Conservation (phyloP, 441 rosid species). For the Populus hybrid region DNA sequence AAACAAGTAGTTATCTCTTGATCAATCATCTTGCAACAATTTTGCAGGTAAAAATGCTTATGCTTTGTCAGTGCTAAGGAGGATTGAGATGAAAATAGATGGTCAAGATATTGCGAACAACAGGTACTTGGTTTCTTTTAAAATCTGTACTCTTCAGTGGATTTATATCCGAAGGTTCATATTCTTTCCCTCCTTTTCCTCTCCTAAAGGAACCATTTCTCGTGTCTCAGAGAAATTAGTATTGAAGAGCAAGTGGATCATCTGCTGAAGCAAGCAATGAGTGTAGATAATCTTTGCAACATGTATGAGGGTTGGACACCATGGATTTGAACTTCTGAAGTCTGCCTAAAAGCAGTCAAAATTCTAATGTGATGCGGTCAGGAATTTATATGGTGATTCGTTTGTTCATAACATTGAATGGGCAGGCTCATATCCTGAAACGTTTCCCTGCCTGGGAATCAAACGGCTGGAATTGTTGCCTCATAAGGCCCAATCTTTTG, state of each 20-base stretch:
- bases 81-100: constrained; percentile 85
- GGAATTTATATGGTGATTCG: constrained; percentile 9
- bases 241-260: constrained; percentile 84
- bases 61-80: constrained; percentile 82
- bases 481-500: neutral
- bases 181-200: neutral
- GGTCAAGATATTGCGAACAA: constrained; percentile 69
- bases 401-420: constrained; percentile 9
- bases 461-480: constrained; percentile 5
- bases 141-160: constrained; percentile 5
- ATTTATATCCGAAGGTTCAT: neutral
- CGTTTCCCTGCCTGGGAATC: neutral
- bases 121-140: constrained; percentile 41
- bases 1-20: neutral
- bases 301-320: constrained; percentile 99
- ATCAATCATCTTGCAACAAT: constrained; percentile 5
- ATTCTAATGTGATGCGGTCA: constrained; percentile 4
- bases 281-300: constrained; percentile 92
- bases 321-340: constrained; percentile 62
- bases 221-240: constrained; percentile 55
- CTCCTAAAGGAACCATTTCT: neutral
- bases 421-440: constrained; percentile 11
- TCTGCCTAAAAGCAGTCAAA: constrained; percentile 13
- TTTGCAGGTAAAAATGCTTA: constrained; percentile 81
- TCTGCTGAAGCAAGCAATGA: constrained; percentile 84